These are phyloP conservation scores for Fusarium stilboides DNA, from an alignment of 2,329 filamentous ascomycete genomes.

Conservation along the genomic window DNA sequence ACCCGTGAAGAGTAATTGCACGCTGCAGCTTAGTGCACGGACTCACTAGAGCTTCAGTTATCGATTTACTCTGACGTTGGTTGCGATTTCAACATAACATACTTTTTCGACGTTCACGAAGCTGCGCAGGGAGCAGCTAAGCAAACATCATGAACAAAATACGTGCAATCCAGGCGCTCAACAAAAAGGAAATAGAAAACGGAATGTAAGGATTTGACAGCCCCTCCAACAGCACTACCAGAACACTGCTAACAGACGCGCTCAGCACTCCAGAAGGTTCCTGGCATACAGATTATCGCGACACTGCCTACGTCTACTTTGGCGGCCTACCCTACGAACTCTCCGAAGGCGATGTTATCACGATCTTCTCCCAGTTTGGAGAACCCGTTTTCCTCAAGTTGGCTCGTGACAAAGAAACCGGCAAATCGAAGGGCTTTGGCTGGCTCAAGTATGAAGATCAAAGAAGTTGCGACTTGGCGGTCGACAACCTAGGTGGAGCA, in stretches of 20 bases:
- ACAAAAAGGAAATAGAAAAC: constrained; percentile 93
- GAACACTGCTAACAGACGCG: constrained; percentile 39
- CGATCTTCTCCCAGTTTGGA: constrained; percentile 97
- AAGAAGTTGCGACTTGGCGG: constrained; percentile 93
- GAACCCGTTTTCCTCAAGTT: constrained; percentile 95
- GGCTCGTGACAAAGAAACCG: constrained; percentile 94
- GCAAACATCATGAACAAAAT: constrained; percentile 86
- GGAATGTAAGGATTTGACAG: constrained; percentile 74
- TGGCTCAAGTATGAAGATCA: constrained; percentile 99
- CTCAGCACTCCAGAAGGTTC: constrained; percentile 84
- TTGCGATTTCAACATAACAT: constrained; percentile 27
- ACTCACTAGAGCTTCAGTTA: constrained; percentile 36
- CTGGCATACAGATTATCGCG: constrained; percentile 97
- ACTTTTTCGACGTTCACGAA: constrained; percentile 6
- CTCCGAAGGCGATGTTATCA: constrained; percentile 94
- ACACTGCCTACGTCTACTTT: constrained; percentile 97
- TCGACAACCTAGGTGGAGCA: constrained; percentile 94
- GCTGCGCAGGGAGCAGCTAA: not conserved
- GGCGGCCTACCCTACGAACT: constrained; percentile 94
- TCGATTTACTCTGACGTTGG: constrained; percentile 30
- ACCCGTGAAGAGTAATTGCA: constrained; percentile 6
- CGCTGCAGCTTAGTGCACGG: constrained; percentile 38
- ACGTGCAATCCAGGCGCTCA: constrained; percentile 91
- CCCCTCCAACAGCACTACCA: not conserved
- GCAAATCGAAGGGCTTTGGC: constrained; percentile 93